Base-by-base conservation (phyloP, 768 basidiomycete genomes). In the Podaxis sp. region DNA sequence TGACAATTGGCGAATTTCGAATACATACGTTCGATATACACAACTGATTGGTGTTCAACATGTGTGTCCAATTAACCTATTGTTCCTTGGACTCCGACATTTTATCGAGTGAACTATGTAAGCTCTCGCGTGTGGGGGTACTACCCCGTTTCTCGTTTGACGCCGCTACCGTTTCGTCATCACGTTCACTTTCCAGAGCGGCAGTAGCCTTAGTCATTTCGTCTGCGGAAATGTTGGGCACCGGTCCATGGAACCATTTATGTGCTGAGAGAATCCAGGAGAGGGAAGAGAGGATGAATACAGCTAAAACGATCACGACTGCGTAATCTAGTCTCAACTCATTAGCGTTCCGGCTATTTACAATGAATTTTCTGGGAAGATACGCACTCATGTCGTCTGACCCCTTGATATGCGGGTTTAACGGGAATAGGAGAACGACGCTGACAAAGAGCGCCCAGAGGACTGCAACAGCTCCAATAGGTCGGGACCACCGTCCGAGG, bases 171-270 rank as follows among this genome's bases (percentile, higher is more conserved):
- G 54, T 38, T 40, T 55, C 38, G 19, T 37, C 54, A n/a, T 19
- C 36, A 4, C 37, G 54, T 37, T 22, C 36, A 13, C 38, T 29
- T 36, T 40, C 36, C 19, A 38, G 36, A 4, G 37, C 8, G 27
- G 51, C 6, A 7, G 57, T 37, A 4, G 56, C 54, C 29, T 38
- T 66, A 27, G 57, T 63, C 40, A 55, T 57, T 15, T 59, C 58
- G 9, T 55, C 55, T 5, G 74, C 74, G 49, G 79, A 75, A 13
- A 84, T 70, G 55, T 80, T 90, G 65, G 75, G 73, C 55, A 90
- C 76, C 19, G 88, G 89, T 0, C 89, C 89, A 24, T 73, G 79
- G 75, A 90, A 91, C 89, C 89, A 91, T 62, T 86, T 83, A 38
- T 73, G 82, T 0, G 89, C 89, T 24, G 88, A 89, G 3, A 85